phyloP scores from a whole-genome alignment of 192 early-diverging fungal genomes.

The Linderina pennispora region DNA sequence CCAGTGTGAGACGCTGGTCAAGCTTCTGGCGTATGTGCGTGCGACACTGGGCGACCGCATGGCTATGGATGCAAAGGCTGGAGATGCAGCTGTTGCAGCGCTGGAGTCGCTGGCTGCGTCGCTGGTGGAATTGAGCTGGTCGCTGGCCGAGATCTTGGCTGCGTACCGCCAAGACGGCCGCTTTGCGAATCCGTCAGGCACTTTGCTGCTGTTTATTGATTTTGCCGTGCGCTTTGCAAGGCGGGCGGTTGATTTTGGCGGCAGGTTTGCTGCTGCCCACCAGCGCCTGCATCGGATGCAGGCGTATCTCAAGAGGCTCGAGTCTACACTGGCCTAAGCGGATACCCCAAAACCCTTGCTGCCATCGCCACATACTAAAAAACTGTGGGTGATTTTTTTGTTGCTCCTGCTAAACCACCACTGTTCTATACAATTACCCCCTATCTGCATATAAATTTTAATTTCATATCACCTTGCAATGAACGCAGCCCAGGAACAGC shows the following conservation, averaged over 20 bases:
- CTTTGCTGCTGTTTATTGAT: conserved; percentile 22
- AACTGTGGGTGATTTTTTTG: too few species aligned
- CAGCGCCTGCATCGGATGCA: conserved; percentile 25
- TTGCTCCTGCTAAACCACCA: too few species aligned
- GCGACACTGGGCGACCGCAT: conserved; percentile 6
- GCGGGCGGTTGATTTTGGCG: conserved; percentile 25
- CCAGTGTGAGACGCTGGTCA: conserved; percentile 22
- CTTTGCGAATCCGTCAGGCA: conserved; percentile 15
- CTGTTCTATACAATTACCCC: too few species aligned
- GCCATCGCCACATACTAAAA: background rate
- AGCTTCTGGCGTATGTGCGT: conserved; percentile 18
- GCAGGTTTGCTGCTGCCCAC: background rate
- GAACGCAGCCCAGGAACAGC: too few species aligned
- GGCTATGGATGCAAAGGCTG: too few species aligned
- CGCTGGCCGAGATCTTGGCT: conserved; percentile 24
- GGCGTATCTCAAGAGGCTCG: background rate
- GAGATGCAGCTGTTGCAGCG: conserved; percentile 4
- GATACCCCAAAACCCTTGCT: background rate
- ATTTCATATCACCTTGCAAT: too few species aligned
- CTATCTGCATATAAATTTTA: too few species aligned
- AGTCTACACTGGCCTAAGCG: background rate
- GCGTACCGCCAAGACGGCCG: conserved; percentile 19
- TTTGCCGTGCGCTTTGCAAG: conserved; percentile 26
- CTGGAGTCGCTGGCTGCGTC: conserved; percentile 25
- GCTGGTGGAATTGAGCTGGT: conserved; percentile 39